Conservation (phyloP, 345 rosid species). For the Cardiospermum halicacabum region DNA sequence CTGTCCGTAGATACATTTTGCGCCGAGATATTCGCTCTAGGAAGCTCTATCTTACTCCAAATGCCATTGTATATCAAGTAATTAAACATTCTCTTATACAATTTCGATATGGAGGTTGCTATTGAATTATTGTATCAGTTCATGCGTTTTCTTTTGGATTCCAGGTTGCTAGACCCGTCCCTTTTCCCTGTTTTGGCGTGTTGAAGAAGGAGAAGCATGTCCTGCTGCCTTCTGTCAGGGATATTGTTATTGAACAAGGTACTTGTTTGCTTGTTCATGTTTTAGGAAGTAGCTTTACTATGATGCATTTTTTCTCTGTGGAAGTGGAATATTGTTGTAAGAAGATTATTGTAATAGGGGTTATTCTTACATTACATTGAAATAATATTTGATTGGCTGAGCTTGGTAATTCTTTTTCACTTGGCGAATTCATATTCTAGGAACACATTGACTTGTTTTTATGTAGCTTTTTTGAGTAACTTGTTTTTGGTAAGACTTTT, state of each 20-base stretch:
- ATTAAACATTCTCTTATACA: neutral
- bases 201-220: conserved; percentile 67
- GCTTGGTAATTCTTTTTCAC: neutral
- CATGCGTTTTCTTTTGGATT: neutral
- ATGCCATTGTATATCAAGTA: conserved; percentile 64
- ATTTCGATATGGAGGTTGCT: neutral
- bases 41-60: conserved; percentile 58
- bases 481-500: too few relatives aligned
- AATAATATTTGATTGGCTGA: neutral
- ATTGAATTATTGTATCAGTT: neutral
- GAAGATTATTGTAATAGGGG: too few relatives aligned
- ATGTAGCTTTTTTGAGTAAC: neutral
- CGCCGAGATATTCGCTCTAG: conserved; percentile 55
- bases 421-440: neutral
- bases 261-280: conserved; percentile 3
- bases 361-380: neutral
- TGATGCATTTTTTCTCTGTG: neutral
- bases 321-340: neutral
- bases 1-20: conserved; percentile 49
- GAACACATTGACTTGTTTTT: neutral
- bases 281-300: neutral
- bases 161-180: conserved; percentile 55
- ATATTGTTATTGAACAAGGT: conserved; percentile 67
- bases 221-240: conserved; percentile 55
- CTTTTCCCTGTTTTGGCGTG: conserved; percentile 65